Conservation (phyloP, 768 basidiomycete species). For the Sarcomyxa edulis region DNA sequence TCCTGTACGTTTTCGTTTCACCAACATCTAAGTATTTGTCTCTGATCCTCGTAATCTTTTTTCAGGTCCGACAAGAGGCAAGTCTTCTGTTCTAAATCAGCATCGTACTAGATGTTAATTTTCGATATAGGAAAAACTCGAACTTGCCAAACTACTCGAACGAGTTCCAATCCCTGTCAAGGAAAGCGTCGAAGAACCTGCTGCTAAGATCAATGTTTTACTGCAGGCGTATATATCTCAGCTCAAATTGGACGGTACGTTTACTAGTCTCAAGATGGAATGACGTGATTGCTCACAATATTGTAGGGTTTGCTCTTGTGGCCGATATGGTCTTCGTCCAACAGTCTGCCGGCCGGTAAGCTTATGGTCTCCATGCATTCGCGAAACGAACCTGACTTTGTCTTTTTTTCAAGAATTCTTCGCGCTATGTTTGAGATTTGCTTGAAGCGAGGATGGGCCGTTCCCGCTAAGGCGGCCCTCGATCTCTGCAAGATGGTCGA, state of each 20-base stretch:
- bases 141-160: conserved; percentile 85
- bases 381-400: not conserved
- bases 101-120: conserved; percentile 12
- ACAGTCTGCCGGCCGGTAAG: conserved; percentile 89
- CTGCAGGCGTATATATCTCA: conserved; percentile 93
- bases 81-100: conserved; percentile 13
- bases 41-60: not conserved
- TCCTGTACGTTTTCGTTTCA: conserved; percentile 46
- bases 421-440: conserved; percentile 98
- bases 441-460: conserved; percentile 96
- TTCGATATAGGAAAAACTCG: conserved; percentile 63
- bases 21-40: not conserved
- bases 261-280: not conserved
- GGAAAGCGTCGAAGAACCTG: conserved; percentile 92
- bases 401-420: conserved; percentile 53
- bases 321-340: conserved; percentile 96
- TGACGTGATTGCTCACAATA: not conserved
- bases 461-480: conserved; percentile 85
- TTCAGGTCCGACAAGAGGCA: conserved; percentile 65
- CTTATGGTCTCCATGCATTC: not conserved
- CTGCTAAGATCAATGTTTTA: conserved; percentile 95
- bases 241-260: conserved; percentile 79
- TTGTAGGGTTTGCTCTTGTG: conserved; percentile 70
- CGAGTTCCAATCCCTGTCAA: conserved; percentile 97
- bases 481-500: conserved; percentile 97